Evolutionary conservation across 306 rosid species (phyloP), one percentile per base, ranked within the genome.

Genomic region (Pterocarpus macrocarpus): DNA sequence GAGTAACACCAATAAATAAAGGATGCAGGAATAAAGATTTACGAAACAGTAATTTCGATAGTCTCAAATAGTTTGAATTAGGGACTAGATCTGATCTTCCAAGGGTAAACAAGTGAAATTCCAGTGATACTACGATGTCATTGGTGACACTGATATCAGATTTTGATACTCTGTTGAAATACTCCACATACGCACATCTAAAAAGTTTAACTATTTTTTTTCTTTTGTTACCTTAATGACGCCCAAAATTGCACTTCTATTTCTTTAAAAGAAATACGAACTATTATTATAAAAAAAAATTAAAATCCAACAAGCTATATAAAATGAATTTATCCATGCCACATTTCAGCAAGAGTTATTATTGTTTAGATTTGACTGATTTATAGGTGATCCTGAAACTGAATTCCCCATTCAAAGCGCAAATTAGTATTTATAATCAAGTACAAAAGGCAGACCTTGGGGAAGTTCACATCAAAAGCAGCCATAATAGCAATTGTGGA

Each of bases 401-500:
- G 16, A 58, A 43, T 33, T 15, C 17, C 1, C 57, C 30, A 67
- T 22, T 59, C 33, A 35, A 77, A 75, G 52, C 22, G 64, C 11
- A 71, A 66, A 64, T 22, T 39, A 65, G 7, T 69, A 64, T 28
- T 43, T 7, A 67, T 7, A 32, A 68, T 57, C 14, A 58, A 44
- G 38, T 22, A 41, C 8, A 57, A 44, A 73, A 55, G 39, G 15
- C 64, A 75, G 57, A 91, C 99, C 98, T 95, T 95, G 5, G 98
- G 91, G 57, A 89, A 95, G 82, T 90, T 95, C 81, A 81, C 81
- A 62, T 83, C 93, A 82, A 93, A 92, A 81, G 89, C 97, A 81
- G 97, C 97, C 99, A 95, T 93, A 69, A 95, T 89, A 39, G 97
- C 98, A 86, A 95, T 95, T 16, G 97, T 93, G 70, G 99, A 85